phyloP scores from a whole-genome alignment of 441 rosid genomes.

The Erysimum cheiri region DNA sequence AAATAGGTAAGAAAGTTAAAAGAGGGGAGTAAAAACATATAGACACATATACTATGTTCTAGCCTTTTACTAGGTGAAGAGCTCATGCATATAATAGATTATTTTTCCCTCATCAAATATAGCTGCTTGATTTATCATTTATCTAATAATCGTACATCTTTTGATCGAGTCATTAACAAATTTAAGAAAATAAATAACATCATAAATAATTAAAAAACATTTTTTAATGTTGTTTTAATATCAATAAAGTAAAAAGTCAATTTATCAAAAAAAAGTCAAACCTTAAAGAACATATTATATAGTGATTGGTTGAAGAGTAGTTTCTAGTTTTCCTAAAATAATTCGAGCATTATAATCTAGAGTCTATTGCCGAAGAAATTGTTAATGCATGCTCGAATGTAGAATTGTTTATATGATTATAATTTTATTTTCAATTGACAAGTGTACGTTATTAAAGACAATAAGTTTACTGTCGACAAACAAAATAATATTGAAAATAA shows the following conservation, averaged over 20 bases:
- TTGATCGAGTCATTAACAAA: conserved; percentile 13
- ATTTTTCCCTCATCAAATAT: neutral
- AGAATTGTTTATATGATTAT: conserved; percentile 19
- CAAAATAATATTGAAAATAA: neutral
- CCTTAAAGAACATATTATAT: conserved; percentile 33
- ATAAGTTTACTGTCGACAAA: neutral
- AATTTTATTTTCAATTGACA: conserved; percentile 19
- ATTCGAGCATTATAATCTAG: neutral
- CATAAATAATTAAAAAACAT: neutral
- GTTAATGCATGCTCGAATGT: conserved; percentile 34
- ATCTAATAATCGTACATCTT: neutral
- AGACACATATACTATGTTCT: neutral
- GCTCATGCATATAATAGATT: neutral
- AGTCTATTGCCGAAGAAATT: neutral
- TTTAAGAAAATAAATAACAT: neutral
- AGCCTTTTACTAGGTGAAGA: neutral
- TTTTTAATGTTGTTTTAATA: conserved; percentile 18
- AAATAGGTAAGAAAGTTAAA: neutral
- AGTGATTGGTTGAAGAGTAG: conserved; percentile 35
- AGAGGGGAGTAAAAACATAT: neutral
- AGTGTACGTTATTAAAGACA: conserved; percentile 24
- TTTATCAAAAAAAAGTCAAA: conserved; percentile 38
- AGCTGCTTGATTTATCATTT: conserved; percentile 12
- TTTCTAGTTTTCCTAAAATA: neutral
- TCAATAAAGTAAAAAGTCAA: conserved; percentile 40